A percentile compares a stretch with the other conserved stretches of the same genome.
phyloP scores from a whole-genome alignment of 2,329 filamentous ascomycete species.

The Neopestalotiopsis sp. region DNA sequence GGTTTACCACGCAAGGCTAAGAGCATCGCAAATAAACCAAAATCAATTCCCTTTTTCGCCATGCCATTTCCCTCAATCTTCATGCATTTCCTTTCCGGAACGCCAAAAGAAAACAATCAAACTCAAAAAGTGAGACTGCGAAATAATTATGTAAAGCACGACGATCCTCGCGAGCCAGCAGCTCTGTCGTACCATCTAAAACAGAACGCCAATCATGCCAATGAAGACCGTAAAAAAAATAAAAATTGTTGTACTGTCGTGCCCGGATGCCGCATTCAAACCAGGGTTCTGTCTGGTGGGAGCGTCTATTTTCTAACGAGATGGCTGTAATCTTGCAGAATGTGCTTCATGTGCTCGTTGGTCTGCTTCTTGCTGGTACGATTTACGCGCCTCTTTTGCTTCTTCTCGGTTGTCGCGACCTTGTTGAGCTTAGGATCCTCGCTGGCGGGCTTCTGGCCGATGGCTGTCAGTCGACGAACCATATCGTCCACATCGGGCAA shows the following conservation, averaged over 20 bases:
- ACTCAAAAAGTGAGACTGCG: background rate
- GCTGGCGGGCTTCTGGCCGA: slow-evolving; percentile 83
- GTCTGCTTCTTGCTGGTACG: slow-evolving; percentile 80
- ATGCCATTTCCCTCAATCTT: background rate
- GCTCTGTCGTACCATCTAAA: background rate
- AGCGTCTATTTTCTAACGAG: slow-evolving; percentile 42
- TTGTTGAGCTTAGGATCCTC: slow-evolving; percentile 72
- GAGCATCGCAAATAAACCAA: background rate
- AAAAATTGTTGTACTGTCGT: background rate
- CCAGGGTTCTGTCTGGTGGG: background rate
- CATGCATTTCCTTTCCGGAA: background rate
- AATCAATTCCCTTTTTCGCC: background rate
- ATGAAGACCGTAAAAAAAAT: background rate
- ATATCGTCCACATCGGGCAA: slow-evolving; percentile 76
- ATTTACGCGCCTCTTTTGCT: slow-evolving; percentile 71
- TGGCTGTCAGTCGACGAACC: slow-evolving; percentile 75
- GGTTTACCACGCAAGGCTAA: background rate
- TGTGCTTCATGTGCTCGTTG: slow-evolving; percentile 83
- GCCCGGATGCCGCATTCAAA: background rate
- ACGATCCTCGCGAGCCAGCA: background rate
- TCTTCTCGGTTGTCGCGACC: slow-evolving; percentile 68
- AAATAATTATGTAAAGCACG: background rate
- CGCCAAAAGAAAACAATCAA: background rate
- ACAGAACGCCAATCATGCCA: background rate
- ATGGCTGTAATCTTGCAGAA: slow-evolving; percentile 67